phyloP scores from a whole-genome alignment of 768 basidiomycete genomes.

The Hericium erinaceus region DNA sequence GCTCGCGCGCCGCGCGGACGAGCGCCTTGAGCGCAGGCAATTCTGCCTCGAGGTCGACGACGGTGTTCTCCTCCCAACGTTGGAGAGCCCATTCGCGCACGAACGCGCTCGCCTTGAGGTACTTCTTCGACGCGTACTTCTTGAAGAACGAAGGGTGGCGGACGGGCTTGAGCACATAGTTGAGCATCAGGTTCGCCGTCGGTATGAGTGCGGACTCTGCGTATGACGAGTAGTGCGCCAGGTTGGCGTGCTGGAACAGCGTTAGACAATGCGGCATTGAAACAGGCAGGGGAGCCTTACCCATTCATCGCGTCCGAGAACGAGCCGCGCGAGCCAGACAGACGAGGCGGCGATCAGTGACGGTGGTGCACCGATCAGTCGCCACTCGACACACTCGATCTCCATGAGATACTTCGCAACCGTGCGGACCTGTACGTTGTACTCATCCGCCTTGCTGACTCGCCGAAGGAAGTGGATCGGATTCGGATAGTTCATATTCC shows the following conservation, averaged over 20 bases:
- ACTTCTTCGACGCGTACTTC: slow-evolving; percentile 83
- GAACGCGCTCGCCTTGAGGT: slow-evolving; percentile 80
- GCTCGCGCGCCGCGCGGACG: slow-evolving; percentile 30
- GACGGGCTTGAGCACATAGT: slow-evolving; percentile 69
- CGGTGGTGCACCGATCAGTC: slow-evolving; percentile 65
- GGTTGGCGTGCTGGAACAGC: slow-evolving; percentile 56
- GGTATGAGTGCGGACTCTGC: slow-evolving; percentile 72
- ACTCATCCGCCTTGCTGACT: slow-evolving; percentile 89
- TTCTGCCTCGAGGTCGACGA: slow-evolving; percentile 51
- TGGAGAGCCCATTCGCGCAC: slow-evolving; percentile 80
- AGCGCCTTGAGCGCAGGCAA: slow-evolving; percentile 50
- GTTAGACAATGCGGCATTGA: too few relatives aligned
- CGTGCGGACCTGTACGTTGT: slow-evolving; percentile 77
- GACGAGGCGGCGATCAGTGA: slow-evolving; percentile 77
- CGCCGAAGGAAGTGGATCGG: slow-evolving; percentile 85
- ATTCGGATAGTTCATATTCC: slow-evolving; percentile 80
- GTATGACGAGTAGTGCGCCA: slow-evolving; percentile 85
- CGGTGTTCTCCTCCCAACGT: slow-evolving; percentile 56
- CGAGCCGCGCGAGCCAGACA: slow-evolving; percentile 77
- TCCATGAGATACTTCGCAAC: slow-evolving; percentile 89
- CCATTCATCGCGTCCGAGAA: slow-evolving; percentile 79
- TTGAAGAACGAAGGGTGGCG: slow-evolving; percentile 73
- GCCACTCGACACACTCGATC: slow-evolving; percentile 73
- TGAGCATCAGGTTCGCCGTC: slow-evolving; percentile 78
- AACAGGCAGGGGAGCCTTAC: slow-evolving; percentile 34